These are phyloP conservation scores for Melaleuca alternifolia DNA, from an alignment of 345 rosid species.

Conservation along the genomic window DNA sequence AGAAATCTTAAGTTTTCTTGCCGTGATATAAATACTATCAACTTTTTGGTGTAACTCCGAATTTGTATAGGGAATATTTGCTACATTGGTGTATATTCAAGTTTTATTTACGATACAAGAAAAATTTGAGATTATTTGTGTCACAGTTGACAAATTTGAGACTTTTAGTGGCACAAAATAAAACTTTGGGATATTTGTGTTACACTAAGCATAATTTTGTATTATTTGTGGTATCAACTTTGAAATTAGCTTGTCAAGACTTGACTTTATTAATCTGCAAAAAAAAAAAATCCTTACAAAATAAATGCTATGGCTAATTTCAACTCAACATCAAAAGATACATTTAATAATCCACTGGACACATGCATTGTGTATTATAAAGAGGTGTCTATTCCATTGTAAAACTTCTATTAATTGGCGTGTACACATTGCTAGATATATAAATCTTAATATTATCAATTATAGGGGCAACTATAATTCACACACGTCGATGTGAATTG, in stretches of 20 bases:
- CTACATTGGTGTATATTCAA: too few relatives aligned
- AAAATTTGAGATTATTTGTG: neutral
- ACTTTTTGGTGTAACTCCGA: too few relatives aligned
- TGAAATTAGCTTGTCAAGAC: neutral
- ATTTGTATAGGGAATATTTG: too few relatives aligned
- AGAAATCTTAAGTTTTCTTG: too few relatives aligned
- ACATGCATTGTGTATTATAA: neutral
- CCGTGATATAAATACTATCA: too few relatives aligned
- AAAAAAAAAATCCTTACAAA: too few relatives aligned
- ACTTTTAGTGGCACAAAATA: too few relatives aligned
- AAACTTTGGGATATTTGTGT: neutral
- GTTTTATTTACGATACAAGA: too few relatives aligned
- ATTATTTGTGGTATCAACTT: too few relatives aligned
- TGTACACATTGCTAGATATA: neutral
- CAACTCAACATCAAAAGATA: neutral
- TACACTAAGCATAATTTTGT: too few relatives aligned
- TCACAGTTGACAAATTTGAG: accelerated
- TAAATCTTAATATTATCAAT: neutral
- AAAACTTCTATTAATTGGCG: neutral
- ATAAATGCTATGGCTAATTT: neutral
- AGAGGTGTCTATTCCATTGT: neutral
- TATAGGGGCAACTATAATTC: neutral
- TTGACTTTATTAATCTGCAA: neutral
- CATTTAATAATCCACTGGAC: neutral
- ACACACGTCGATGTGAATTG: neutral